phyloP scores from a whole-genome alignment of 2,329 filamentous ascomycete genomes.

The Fusarium hainanense region DNA sequence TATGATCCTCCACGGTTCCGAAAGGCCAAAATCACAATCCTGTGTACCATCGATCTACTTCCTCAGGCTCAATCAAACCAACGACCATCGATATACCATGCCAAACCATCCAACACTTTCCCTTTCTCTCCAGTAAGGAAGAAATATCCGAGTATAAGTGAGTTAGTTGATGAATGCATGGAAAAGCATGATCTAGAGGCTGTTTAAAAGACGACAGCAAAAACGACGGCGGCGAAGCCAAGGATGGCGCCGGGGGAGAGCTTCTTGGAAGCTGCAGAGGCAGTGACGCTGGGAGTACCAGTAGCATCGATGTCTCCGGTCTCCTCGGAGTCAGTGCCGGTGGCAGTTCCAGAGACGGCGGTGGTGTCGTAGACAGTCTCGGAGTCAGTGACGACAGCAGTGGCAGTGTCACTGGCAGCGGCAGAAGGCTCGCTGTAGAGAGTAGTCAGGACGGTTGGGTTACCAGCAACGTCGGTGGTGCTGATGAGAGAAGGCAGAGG shows the following conservation, averaged over 20 bases:
- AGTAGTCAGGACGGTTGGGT: constrained; percentile 36
- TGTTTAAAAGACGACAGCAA: constrained; percentile 45
- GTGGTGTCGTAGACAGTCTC: constrained; percentile 26
- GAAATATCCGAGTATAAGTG: constrained; percentile 25
- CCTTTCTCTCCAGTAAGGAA: constrained; percentile 24
- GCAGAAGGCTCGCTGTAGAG: constrained; percentile 30
- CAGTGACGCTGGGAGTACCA: constrained; percentile 45
- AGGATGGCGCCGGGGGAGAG: constrained; percentile 41
- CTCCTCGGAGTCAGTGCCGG: constrained; percentile 27
- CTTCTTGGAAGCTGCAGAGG: constrained; percentile 48
- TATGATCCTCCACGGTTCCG: constrained; percentile 38
- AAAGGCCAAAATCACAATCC: constrained; percentile 40
- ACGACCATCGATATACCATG: constrained; percentile 18
- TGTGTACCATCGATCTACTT: constrained; percentile 36
- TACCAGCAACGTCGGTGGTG: constrained; percentile 34
- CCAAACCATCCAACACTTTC: constrained; percentile 32
- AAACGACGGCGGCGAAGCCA: constrained; percentile 44
- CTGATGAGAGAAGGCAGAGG: constrained; percentile 33
- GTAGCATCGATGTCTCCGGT: constrained; percentile 39
- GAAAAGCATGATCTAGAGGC: constrained; percentile 15
- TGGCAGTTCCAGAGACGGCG: constrained; percentile 26
- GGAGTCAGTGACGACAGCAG: constrained; percentile 31
- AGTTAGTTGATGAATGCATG: constrained; percentile 16
- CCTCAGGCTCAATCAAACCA: constrained; percentile 28
- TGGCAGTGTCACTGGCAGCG: constrained; percentile 31